phyloP scores from a whole-genome alignment of 2,329 filamentous ascomycete genomes.

The Zymoseptoria ardabiliae region DNA sequence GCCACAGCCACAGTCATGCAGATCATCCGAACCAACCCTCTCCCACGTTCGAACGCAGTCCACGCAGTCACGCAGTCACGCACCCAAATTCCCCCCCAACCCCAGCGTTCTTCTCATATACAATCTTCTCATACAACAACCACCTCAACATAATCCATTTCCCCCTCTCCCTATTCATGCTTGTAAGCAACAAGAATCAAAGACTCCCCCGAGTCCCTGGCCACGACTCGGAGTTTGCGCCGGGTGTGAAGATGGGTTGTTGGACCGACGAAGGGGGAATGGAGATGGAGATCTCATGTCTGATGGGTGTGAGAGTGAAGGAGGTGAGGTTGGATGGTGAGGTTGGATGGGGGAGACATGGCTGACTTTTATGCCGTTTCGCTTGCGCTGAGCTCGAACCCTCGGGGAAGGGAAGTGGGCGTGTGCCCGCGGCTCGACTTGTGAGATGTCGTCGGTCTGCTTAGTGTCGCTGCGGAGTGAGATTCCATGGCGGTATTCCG shows the following conservation, averaged over 20 bases:
- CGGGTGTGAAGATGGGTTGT: conserved; percentile 9
- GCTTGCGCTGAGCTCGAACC: no score
- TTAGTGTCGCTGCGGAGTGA: no score
- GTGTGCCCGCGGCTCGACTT: neutral
- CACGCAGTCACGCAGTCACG: neutral
- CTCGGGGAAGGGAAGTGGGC: no score
- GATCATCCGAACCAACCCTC: no score
- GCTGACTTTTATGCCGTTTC: neutral
- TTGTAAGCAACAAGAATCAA: conserved; percentile 6
- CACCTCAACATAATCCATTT: conserved; percentile 6
- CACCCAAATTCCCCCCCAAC: conserved; percentile 9
- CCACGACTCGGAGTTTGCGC: conserved; percentile 10
- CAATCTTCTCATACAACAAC: conserved; percentile 9
- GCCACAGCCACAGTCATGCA: no score
- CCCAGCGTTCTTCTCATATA: conserved; percentile 13
- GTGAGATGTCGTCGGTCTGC: neutral
- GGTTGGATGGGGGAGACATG: neutral
- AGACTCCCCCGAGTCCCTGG: conserved; percentile 6
- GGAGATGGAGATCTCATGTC: neutral
- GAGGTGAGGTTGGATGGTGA: neutral
- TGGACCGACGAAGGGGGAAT: neutral
- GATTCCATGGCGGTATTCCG: no score
- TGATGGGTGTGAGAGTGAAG: neutral
- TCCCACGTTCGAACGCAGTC: no score
- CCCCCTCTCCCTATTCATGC: conserved; percentile 4